Percentiles rank a stretch among this genome's conserved stretches.
phyloP scores from a whole-genome alignment of 108 stramenopile species.

The Nitzschia palea region DNA sequence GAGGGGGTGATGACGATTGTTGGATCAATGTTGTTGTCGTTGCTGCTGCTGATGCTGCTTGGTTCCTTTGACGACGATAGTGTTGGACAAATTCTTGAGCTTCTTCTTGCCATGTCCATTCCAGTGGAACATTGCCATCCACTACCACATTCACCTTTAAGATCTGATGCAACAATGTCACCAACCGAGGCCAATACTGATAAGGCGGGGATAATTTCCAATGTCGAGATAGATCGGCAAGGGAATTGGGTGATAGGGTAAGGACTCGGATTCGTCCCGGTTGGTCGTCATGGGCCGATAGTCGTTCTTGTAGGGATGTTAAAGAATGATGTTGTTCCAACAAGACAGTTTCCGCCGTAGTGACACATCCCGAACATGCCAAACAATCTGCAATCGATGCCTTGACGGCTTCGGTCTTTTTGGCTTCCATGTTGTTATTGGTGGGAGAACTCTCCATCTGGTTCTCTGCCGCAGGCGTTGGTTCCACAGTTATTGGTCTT shows the following conservation, averaged over 20 bases:
- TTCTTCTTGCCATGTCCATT: slow-evolving; percentile 75
- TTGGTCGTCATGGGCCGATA: slow-evolving; percentile 1
- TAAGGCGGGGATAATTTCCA: slow-evolving; percentile 35
- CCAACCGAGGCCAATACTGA: slow-evolving; percentile 33
- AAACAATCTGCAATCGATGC: slow-evolving; percentile 97
- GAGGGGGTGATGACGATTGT: background rate
- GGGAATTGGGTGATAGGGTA: slow-evolving; percentile 72
- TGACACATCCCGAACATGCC: slow-evolving; percentile 98
- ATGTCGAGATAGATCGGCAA: slow-evolving; percentile 76
- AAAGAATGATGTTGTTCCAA: slow-evolving; percentile 87
- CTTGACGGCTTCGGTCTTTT: slow-evolving; percentile 43
- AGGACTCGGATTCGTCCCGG: slow-evolving; percentile 21
- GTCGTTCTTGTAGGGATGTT: slow-evolving; percentile 33
- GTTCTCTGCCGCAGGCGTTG: background rate
- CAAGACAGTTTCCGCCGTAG: slow-evolving; percentile 97
- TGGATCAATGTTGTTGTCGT: slow-evolving; percentile 35
- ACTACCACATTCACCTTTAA: slow-evolving; percentile 60
- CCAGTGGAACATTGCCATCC: slow-evolving; percentile 72
- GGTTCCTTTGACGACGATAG: slow-evolving; percentile 32
- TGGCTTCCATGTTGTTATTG: slow-evolving; percentile 6
- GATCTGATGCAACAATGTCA: slow-evolving; percentile 51
- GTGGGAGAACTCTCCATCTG: background rate
- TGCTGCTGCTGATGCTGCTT: background rate
- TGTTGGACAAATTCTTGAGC: slow-evolving; percentile 77
- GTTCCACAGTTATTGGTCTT: background rate